These are phyloP conservation scores for Sugiyamaella pinicola DNA, from an alignment of 1,139 yeast genomes.

Conservation along the genomic window DNA sequence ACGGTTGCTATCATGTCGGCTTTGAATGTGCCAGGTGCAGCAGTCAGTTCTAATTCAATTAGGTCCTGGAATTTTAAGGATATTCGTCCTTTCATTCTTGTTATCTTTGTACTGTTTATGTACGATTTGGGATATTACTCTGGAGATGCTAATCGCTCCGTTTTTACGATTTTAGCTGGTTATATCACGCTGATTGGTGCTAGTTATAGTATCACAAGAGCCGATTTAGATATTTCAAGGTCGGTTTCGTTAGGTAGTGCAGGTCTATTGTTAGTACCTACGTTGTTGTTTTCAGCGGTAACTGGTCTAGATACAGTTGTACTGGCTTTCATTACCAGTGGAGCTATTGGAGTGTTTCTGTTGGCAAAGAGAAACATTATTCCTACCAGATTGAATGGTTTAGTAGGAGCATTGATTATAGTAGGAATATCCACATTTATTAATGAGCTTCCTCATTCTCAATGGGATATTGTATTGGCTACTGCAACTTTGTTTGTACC, in stretches of 20 bases:
- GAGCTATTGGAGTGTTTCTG: slow-evolving; percentile 42
- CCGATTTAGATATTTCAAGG: slow-evolving; percentile 24
- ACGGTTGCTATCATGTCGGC: slow-evolving; percentile 33
- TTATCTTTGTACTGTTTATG: slow-evolving; percentile 23
- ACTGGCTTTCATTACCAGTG: slow-evolving; percentile 38
- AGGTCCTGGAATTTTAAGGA: slow-evolving; percentile 17
- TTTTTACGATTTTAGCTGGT: slow-evolving; percentile 24
- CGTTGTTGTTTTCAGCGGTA: slow-evolving; percentile 16
- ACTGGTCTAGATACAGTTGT: slow-evolving; percentile 23
- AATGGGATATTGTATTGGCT: slow-evolving; percentile 27
- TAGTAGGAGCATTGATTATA: slow-evolving; percentile 33
- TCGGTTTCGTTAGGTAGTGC: slow-evolving; percentile 29
- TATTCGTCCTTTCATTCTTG: slow-evolving; percentile 27
- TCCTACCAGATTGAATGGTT: slow-evolving; percentile 40
- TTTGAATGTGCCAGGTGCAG: slow-evolving; percentile 29
- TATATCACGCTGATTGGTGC: slow-evolving; percentile 28
- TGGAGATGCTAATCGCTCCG: slow-evolving; percentile 10
- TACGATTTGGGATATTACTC: slow-evolving; percentile 28
- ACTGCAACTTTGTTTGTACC: slow-evolving; percentile 31
- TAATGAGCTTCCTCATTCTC: slow-evolving; percentile 24
- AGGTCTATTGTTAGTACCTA: slow-evolving; percentile 23
- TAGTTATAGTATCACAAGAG: slow-evolving; percentile 25
- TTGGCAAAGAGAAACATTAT: slow-evolving; percentile 40
- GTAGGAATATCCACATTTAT: slow-evolving; percentile 30
- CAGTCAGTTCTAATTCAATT: slow-evolving; percentile 13